Percentiles rank a stretch among this genome's conserved stretches.
These are phyloP conservation scores for Graphilbum fragrans DNA, from an alignment of 2,329 filamentous ascomycete genomes.

Conservation along the genomic window DNA sequence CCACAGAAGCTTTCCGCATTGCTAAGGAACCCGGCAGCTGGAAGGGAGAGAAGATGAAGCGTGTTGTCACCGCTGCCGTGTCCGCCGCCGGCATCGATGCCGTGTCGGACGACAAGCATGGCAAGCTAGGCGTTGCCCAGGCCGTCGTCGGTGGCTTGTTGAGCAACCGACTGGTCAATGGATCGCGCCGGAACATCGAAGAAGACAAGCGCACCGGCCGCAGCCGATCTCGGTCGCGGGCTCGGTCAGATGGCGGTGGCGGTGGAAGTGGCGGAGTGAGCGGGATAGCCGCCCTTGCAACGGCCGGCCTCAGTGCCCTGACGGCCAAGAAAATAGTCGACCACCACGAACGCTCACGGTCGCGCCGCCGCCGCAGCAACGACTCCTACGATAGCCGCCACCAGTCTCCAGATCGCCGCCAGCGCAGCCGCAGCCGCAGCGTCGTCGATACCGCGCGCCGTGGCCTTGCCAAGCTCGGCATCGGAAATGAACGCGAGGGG, in stretches of 20 bases:
- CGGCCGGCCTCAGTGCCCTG: slow-evolving; percentile 47
- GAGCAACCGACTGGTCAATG: slow-evolving; percentile 76
- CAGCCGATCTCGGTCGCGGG: slow-evolving; percentile 56
- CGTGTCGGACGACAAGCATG: slow-evolving; percentile 59
- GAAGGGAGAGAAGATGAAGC: slow-evolving; percentile 85
- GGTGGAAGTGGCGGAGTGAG: slow-evolving; percentile 26
- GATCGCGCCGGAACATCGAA: slow-evolving; percentile 54
- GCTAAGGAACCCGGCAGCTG: slow-evolving; percentile 82
- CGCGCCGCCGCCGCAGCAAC: slow-evolving; percentile 40
- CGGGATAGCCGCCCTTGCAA: slow-evolving; percentile 51
- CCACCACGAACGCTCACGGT: slow-evolving; percentile 33
- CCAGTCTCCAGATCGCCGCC: slow-evolving; percentile 25
- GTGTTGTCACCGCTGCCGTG: slow-evolving; percentile 75
- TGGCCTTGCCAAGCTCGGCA: slow-evolving; percentile 47
- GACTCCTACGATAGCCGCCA: slow-evolving; percentile 33
- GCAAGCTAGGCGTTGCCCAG: slow-evolving; percentile 74
- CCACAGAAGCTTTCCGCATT: slow-evolving; percentile 82
- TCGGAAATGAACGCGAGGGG: slow-evolving; percentile 36
- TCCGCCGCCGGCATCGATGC: slow-evolving; percentile 81
- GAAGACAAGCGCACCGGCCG: slow-evolving; percentile 47
- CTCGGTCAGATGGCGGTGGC: slow-evolving; percentile 39
- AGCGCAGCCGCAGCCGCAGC: slow-evolving; percentile 49
- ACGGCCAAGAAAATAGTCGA: slow-evolving; percentile 48
- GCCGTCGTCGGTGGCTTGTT: slow-evolving; percentile 82
- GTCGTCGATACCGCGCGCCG: slow-evolving; percentile 52